Evolutionary conservation across 495 filamentous ascomycete genomes (phyloP), one percentile per base, ranked within the genome.

Genomic region (Penicillium ochrochloron): DNA sequence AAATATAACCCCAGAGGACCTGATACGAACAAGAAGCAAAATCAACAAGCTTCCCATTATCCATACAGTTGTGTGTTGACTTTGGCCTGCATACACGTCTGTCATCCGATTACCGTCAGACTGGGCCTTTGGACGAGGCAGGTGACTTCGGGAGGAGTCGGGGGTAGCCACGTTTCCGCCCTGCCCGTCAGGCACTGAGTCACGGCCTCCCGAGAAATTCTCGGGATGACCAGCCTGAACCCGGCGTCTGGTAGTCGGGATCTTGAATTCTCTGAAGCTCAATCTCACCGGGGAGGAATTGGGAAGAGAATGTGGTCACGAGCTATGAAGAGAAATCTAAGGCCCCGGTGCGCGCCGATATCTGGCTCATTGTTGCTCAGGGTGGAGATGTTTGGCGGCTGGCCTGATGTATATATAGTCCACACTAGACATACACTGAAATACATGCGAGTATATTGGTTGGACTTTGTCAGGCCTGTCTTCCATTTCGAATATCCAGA

Each of bases 81-180:
- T 39, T 25, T 34, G 7, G 12, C 25, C 12, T 11, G 21, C 31
- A 51, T 19, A 37, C 27, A 23, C 8, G n/a, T 15, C 34, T 19
- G 46, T 65, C 27, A 55, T 39, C 57, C 46, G 33, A 65, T 44
- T 31, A 62, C 57, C 39, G 35, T 61, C 52, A 41, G 14, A 14
- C 14, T 33, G 37, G 27, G 27, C 35, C 56, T 34, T 51, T 41
- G 21, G 44, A 34, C 35, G 31, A 54, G 50, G 63, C 74, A 75
- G 72, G 69, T 76, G 74, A 76, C 67, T 19, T 72, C 74, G 74
- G 74, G 60, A 65, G 42, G 63, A 70, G 62, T 59, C 74, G 74
- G 74, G 65, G 57, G 25, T 10, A 8, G 35, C 56, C 34, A 25
- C 56, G 21, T 44, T 41, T 29, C 19, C 14, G 35, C 56, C 25